These are phyloP conservation scores for Tulasnella sp. DNA, from an alignment of 768 basidiomycete species.

Conservation along the genomic window DNA sequence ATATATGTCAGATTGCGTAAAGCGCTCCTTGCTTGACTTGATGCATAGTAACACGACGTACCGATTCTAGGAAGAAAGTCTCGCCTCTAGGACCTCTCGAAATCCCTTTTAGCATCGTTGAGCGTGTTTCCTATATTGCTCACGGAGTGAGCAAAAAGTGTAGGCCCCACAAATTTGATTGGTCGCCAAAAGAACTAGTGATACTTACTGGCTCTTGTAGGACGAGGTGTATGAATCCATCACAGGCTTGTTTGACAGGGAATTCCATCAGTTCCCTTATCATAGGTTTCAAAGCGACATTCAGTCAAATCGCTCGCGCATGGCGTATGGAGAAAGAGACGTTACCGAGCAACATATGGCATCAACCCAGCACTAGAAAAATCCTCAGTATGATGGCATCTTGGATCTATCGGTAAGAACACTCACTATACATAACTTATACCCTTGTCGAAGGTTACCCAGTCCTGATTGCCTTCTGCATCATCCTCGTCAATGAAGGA, in stretches of 20 bases:
- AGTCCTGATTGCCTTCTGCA: conserved; percentile 36
- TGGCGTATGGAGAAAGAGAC: neutral
- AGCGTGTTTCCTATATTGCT: conserved; percentile 35
- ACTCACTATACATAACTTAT: conserved; percentile 48
- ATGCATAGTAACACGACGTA: conserved; percentile 31
- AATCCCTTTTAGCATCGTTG: conserved; percentile 41
- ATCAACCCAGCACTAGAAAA: neutral
- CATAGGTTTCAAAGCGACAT: too few relatives aligned
- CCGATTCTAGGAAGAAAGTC: conserved; percentile 49
- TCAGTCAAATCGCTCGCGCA: too few relatives aligned
- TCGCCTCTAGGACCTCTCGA: conserved; percentile 52
- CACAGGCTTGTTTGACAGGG: conserved; percentile 67
- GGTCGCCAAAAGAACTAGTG: neutral
- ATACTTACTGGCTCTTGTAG: conserved; percentile 47
- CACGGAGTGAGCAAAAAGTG: too few relatives aligned
- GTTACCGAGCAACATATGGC: neutral
- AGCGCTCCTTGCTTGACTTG: conserved; percentile 16
- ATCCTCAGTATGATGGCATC: neutral
- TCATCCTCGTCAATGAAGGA: conserved; percentile 25
- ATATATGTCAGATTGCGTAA: neutral
- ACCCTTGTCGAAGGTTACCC: conserved; percentile 60
- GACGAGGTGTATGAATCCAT: conserved; percentile 65
- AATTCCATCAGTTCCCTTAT: conserved; percentile 68
- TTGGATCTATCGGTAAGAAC: too few relatives aligned
- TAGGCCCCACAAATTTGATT: neutral